A percentile compares a stretch with the other conserved stretches of the same genome.
Conservation (phyloP, 805 yeast species). For the Ogataea dorogensis region DNA sequence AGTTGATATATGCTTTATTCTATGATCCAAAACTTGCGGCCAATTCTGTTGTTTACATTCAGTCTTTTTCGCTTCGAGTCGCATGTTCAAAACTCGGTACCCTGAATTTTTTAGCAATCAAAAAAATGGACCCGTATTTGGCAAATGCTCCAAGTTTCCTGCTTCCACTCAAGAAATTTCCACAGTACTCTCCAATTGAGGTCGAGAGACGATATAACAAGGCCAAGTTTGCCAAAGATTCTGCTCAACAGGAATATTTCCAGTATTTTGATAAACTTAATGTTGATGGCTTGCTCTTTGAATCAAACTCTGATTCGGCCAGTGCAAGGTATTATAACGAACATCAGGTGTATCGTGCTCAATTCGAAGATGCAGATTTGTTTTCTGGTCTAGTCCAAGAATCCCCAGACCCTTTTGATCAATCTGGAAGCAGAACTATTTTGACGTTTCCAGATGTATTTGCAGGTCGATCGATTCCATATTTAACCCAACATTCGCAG, state of each 20-base stretch:
- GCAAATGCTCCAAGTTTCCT: slow-evolving; percentile 25
- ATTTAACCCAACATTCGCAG: slow-evolving; percentile 43
- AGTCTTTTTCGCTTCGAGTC: not conserved
- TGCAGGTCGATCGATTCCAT: slow-evolving; percentile 41
- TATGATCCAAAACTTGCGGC: too few species aligned
- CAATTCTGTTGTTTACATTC: too few species aligned
- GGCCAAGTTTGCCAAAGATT: slow-evolving; percentile 1
- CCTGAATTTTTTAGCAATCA: slow-evolving; percentile 6
- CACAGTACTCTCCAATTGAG: slow-evolving; percentile 14
- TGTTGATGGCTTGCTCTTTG: slow-evolving; percentile 26
- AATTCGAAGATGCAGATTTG: not conserved
- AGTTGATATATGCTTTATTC: too few species aligned
- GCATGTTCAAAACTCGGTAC: slow-evolving; percentile 9
- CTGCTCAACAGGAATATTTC: slow-evolving; percentile 15
- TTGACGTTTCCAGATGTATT: slow-evolving; percentile 36
- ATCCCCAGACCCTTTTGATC: not conserved
- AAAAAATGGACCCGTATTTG: slow-evolving; percentile 24
- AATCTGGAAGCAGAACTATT: slow-evolving; percentile 20
- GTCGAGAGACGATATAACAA: slow-evolving; percentile 3
- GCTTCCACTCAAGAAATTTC: slow-evolving; percentile 17
- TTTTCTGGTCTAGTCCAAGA: not conserved
- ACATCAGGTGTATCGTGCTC: slow-evolving; percentile 22
- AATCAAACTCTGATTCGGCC: slow-evolving; percentile 17
- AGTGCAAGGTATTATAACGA: slow-evolving; percentile 24
- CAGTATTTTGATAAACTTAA: slow-evolving; percentile 28